Evolutionary conservation across 805 yeast genomes (phyloP), one percentile per base, ranked within the genome.

Genomic region (Teunomyces panamensis): DNA sequence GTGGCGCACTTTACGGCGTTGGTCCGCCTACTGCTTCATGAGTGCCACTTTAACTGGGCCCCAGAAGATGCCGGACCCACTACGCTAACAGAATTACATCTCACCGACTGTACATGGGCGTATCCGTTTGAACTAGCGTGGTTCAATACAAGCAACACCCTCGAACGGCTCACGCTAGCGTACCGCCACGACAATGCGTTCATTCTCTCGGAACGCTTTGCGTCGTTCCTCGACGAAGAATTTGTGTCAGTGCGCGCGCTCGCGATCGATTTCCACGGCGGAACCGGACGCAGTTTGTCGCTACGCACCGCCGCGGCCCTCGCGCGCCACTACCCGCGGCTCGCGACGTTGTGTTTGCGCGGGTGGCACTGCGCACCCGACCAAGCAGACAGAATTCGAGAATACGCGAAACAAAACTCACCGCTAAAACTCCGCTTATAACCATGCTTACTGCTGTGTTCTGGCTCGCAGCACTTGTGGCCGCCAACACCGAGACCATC

Each of bases 41-140:
- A 73, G 14, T 80, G 68, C 59, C 62, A 74, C 66, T 58, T 80
- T 63, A 57, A 69, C 62, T 63, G 80, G 78, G 59, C 63, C 49
- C 20, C 58, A 2, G 65, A 50, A 1, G 44, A 55, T 9, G 51
- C 57, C 1, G 44, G 50, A 1, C 39, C 41, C 2, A 55, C 58
- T 4, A 33, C 51, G 1, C 55, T 73, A 27, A 53, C 54, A 4
- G 53, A 52, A 2, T 52, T 78, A 24, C 51, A 57, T 3, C 53
- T 80, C 4, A 52, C 57, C 10, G 68, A 79, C 51, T 80, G 85
- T 58, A 71, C 75, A 1, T 80, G 85, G 84, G 77, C 76, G 49
- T 80, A 78, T 51, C 85, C 85, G 0, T 80, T 80, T 54, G 65
- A 71, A 14, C 56, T 79, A 9, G 53, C 62, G 3, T 64, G 63